Percentiles rank a stretch among this genome's conserved stretches.
Evolutionary conservation across 2,329 filamentous ascomycete genomes (phyloP).

Genomic region (Cordyceps militaris): DNA sequence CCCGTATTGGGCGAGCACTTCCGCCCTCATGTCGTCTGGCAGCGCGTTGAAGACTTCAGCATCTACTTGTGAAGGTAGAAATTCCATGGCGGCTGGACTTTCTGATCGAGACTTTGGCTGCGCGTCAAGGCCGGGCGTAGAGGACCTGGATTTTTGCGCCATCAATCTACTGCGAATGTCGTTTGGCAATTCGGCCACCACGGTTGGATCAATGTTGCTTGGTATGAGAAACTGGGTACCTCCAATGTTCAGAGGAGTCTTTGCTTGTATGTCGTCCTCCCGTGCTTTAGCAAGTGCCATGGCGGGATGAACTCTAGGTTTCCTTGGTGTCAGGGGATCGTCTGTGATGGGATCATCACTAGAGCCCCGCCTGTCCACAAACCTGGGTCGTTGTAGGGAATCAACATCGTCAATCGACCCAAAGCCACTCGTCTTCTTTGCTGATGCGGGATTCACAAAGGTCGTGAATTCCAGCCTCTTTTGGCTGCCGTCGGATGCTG

Average conservation of each 20-base stretch:
- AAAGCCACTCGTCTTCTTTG: constrained; percentile 32
- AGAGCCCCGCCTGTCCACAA: constrained; percentile 23
- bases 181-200: constrained; percentile 73
- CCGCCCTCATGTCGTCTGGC: constrained; percentile 77
- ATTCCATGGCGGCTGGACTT: constrained; percentile 31
- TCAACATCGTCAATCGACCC: constrained; percentile 47
- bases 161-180: constrained; percentile 76
- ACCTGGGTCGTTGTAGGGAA: constrained; percentile 28
- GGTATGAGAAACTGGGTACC: constrained; percentile 93
- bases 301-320: constrained; percentile 46
- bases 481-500: constrained; percentile 67
- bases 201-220: constrained; percentile 69
- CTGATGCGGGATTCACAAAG: constrained; percentile 33
- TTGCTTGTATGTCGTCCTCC: constrained; percentile 47
- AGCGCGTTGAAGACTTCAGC: constrained; percentile 75
- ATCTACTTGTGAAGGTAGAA: constrained; percentile 73
- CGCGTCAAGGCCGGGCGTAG: constrained; percentile 20
- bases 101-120: constrained; percentile 29
- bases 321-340: constrained; percentile 46
- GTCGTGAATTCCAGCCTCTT: constrained; percentile 66
- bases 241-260: constrained; percentile 65
- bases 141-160: constrained; percentile 40
- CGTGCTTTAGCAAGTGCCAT: constrained; percentile 43
- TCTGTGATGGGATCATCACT: constrained; percentile 48
- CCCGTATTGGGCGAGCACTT: constrained; percentile 69